A percentile compares a stretch with the other conserved stretches of the same genome.
Conservation (phyloP, 352 stramenopile genomes). For the Globisporangium alternatum region DNA sequence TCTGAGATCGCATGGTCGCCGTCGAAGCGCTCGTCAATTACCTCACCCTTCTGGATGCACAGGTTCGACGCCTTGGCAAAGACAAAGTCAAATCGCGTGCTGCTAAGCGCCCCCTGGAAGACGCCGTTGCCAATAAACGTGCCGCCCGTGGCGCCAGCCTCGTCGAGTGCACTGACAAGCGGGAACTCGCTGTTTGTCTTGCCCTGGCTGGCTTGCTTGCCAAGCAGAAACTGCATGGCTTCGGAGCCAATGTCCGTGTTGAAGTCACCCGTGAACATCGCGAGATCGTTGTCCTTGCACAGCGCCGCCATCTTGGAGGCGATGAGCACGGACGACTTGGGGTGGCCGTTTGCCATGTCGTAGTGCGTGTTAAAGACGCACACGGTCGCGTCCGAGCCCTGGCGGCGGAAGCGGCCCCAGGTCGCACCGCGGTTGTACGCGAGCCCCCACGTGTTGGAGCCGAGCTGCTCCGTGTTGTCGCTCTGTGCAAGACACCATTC, state of each 20-base stretch:
- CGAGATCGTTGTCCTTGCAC: constrained; percentile 18
- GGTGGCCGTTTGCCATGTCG: constrained; percentile 17
- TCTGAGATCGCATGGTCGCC: constrained; percentile 19
- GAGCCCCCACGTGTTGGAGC: constrained; percentile 19
- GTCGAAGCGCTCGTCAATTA: constrained; percentile 17
- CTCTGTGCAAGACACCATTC: constrained; percentile 1
- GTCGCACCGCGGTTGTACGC: constrained; percentile 18
- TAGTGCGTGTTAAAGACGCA: constrained; percentile 28
- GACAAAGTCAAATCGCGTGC: constrained; percentile 21
- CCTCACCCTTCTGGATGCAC: constrained; percentile 16
- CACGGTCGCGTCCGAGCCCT: constrained; percentile 14
- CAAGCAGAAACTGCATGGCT: constrained; percentile 14
- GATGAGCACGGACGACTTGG: constrained; percentile 14
- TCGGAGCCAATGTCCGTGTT: constrained; percentile 14
- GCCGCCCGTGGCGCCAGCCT: constrained; percentile 7
- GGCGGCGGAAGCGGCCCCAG: constrained; percentile 20
- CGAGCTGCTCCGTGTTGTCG: constrained; percentile 4
- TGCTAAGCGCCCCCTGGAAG: constrained; percentile 13
- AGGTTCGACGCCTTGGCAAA: constrained; percentile 10
- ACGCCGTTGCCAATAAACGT: constrained; percentile 23
- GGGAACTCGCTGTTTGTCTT: constrained; percentile 11
- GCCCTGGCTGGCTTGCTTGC: not conserved
- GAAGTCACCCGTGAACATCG: constrained; percentile 21
- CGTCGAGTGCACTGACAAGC: constrained; percentile 15
- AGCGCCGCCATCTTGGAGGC: constrained; percentile 14